phyloP scores from a whole-genome alignment of 345 rosid genomes.

The Nasturtium officinale region DNA sequence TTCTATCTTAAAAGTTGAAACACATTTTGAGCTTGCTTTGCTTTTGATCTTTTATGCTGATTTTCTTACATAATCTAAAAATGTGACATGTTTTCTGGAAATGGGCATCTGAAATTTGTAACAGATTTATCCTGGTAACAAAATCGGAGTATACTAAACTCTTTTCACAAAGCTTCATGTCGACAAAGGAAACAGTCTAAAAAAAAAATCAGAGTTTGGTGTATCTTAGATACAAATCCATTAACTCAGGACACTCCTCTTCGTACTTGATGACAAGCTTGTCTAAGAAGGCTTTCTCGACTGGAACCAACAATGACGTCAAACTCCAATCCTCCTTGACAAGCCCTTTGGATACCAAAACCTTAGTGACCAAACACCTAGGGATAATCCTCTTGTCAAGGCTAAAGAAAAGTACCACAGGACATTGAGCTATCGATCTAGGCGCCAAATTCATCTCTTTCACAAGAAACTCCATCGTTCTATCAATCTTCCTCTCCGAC shows the following conservation, averaged over 20 bases:
- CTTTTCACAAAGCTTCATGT: neutral
- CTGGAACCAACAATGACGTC: constrained; percentile 44
- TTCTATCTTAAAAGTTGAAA: neutral
- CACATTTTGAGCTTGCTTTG: neutral
- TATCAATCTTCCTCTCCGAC: constrained; percentile 52
- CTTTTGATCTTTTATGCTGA: neutral
- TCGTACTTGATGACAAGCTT: constrained; percentile 49
- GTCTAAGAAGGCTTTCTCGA: constrained; percentile 48
- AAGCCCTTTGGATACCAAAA: constrained; percentile 50
- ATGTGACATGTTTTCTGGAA: neutral
- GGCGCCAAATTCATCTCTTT: constrained; percentile 51
- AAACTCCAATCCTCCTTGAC: constrained; percentile 52
- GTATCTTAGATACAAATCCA: constrained; percentile 35
- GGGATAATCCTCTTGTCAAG: constrained; percentile 62
- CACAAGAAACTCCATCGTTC: constrained; percentile 55
- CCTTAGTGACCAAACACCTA: constrained; percentile 47
- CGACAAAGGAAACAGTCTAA: neutral
- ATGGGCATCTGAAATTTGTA: neutral
- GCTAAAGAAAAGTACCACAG: constrained; percentile 49
- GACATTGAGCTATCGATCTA: constrained; percentile 42
- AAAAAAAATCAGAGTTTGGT: neutral
- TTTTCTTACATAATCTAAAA: neutral
- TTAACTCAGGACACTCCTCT: constrained; percentile 50
- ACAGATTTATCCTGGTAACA: neutral
- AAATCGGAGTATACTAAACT: constrained; percentile 1